Evolutionary conservation across 2,329 filamentous ascomycete species (phyloP).

Genomic region (Aspergillus udagawae): DNA sequence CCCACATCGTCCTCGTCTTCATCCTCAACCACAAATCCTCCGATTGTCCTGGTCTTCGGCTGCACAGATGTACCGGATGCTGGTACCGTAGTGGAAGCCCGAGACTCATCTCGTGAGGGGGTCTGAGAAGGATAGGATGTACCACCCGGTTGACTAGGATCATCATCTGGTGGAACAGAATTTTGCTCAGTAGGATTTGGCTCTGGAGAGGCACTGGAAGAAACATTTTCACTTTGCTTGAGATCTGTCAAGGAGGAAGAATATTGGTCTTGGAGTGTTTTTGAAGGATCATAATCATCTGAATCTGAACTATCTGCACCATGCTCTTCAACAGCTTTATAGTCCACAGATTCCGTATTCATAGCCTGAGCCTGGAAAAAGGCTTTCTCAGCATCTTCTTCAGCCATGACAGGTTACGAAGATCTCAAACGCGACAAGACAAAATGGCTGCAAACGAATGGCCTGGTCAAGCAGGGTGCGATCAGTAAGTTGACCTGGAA

Average conservation of each 20-base stretch:
- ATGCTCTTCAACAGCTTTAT: conserved; percentile 49
- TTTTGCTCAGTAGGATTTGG: conserved; percentile 18
- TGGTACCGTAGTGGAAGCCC: conserved; percentile 29
- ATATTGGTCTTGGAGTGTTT: conserved; percentile 43
- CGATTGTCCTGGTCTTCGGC: conserved; percentile 51
- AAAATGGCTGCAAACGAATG: neutral
- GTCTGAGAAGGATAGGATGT: conserved; percentile 27
- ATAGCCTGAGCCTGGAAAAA: conserved; percentile 49
- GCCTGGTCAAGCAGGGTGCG: conserved; percentile 2
- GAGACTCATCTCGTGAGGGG: conserved; percentile 33
- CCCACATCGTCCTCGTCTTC: conserved; percentile 54
- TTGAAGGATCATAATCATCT: conserved; percentile 54
- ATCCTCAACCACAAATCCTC: conserved; percentile 62
- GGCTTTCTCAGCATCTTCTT: conserved; percentile 51
- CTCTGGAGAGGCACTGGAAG: conserved; percentile 21
- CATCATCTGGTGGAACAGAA: conserved; percentile 22
- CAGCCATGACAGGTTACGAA: conserved; percentile 41
- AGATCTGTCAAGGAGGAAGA: conserved; percentile 28
- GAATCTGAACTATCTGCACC: conserved; percentile 52
- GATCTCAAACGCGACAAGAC: conserved; percentile 11
- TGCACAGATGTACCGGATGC: conserved; percentile 30
- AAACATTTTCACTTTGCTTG: conserved; percentile 27
- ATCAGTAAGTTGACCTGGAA: neutral
- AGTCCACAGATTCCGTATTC: conserved; percentile 36
- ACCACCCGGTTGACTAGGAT: conserved; percentile 26